Percentiles rank a stretch among this genome's conserved stretches.
These are phyloP conservation scores for Kentomonas sorsogonicus DNA, from an alignment of 208 protist genomes.

Conservation along the genomic window DNA sequence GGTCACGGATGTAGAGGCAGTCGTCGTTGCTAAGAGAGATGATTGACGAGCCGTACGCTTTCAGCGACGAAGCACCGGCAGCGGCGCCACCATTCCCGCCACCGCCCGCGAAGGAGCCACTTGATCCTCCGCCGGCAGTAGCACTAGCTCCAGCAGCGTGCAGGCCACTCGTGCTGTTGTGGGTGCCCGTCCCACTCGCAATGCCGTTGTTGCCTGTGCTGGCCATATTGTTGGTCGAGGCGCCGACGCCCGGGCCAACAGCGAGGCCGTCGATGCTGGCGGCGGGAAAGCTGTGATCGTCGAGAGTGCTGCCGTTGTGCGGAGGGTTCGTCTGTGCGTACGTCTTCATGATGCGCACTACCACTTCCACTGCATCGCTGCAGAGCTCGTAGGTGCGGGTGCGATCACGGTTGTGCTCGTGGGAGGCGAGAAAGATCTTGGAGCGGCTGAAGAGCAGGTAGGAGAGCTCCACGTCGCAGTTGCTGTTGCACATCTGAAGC, in stretches of 20 bases:
- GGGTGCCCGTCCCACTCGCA: not conserved
- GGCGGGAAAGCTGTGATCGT: too few species aligned
- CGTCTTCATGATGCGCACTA: slow-evolving; percentile 67
- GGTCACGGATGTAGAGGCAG: slow-evolving; percentile 84
- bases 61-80: too few species aligned
- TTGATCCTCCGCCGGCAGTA: too few species aligned
- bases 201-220: not conserved
- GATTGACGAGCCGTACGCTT: too few species aligned
- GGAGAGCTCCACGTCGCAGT: slow-evolving; percentile 78
- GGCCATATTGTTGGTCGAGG: not conserved
- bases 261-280: not conserved
- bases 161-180: not conserved
- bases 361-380: slow-evolving; percentile 83
- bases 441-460: slow-evolving; percentile 84
- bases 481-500: slow-evolving; percentile 84
- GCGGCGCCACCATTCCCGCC: too few species aligned
- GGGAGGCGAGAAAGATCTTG: slow-evolving; percentile 82
- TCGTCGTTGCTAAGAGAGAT: slow-evolving; percentile 54
- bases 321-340: slow-evolving; percentile 23
- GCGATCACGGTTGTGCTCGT: slow-evolving; percentile 76
- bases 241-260: not conserved
- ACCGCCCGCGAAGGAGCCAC: too few species aligned
- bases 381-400: slow-evolving; percentile 82
- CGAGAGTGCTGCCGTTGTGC: too few species aligned
- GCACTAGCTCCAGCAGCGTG: not conserved